Conservation (phyloP, 2,329 filamentous ascomycete genomes). For the Pseudocercospora musae region DNA sequence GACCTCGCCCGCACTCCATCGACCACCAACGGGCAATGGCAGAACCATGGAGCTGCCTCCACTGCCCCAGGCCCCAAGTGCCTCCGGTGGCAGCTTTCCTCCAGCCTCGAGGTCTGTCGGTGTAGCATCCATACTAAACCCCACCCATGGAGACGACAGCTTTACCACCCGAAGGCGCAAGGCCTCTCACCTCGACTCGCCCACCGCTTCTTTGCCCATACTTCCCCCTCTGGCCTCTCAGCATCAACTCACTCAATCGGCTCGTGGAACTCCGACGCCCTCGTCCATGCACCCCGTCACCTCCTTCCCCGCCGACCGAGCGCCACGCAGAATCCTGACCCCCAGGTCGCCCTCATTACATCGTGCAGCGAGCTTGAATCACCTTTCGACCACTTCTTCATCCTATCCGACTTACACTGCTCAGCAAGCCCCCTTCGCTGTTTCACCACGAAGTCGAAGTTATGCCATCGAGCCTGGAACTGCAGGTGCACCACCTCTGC, state of each 20-base stretch:
- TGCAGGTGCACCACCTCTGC: slow-evolving; percentile 46
- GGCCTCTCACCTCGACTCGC: slow-evolving; percentile 44
- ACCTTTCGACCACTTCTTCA: slow-evolving; percentile 37
- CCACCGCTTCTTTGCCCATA: slow-evolving; percentile 36
- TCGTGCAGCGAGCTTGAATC: slow-evolving; percentile 51
- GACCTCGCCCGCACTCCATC: slow-evolving; percentile 14
- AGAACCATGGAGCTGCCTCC: slow-evolving; percentile 32
- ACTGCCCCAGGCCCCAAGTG: slow-evolving; percentile 25
- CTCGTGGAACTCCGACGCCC: slow-evolving; percentile 26
- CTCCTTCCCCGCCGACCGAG: slow-evolving; percentile 9
- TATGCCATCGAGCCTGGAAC: slow-evolving; percentile 45
- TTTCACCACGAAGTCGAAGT: slow-evolving; percentile 40
- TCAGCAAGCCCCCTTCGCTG: slow-evolving; percentile 48
- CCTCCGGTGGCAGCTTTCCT: slow-evolving; percentile 21
- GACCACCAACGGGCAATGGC: slow-evolving; percentile 18
- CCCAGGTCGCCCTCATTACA: slow-evolving; percentile 54
- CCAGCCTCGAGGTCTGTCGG: slow-evolving; percentile 38
- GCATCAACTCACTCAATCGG: slow-evolving; percentile 6
- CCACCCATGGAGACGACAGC: slow-evolving; percentile 36
- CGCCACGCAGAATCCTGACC: slow-evolving; percentile 51
- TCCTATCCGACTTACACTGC: slow-evolving; percentile 48
- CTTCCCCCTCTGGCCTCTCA: slow-evolving; percentile 31
- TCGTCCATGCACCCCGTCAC: slow-evolving; percentile 13
- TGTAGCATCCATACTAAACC: slow-evolving; percentile 48
- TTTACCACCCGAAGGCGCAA: slow-evolving; percentile 39